Evolutionary conservation across 208 protist species (phyloP).

Genomic region (Trichomonas gallinae): DNA sequence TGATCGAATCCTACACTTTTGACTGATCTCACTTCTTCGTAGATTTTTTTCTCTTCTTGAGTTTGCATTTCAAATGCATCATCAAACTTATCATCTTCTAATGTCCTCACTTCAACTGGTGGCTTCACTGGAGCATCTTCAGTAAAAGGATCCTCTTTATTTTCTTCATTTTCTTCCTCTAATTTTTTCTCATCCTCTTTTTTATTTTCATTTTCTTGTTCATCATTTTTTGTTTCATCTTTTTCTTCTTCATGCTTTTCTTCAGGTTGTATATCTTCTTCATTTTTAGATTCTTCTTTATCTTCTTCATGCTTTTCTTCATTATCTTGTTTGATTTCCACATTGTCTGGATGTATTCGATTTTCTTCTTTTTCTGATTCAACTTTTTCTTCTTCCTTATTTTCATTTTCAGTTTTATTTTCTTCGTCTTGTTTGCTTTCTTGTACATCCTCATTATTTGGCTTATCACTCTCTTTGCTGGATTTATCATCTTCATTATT

Average conservation of each 20-base stretch:
- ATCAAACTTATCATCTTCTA: neutral
- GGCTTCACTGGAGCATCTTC: neutral
- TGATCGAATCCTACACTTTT: neutral
- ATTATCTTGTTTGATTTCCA: no score
- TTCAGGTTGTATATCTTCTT: neutral
- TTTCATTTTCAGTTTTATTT: no score
- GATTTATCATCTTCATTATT: no score
- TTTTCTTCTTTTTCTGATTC: no score
- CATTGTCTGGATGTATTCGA: no score
- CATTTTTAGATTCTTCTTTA: neutral
- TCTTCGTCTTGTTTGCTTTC: no score
- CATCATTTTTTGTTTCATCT: neutral
- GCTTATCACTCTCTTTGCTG: no score
- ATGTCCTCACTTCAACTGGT: neutral
- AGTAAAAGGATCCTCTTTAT: neutral
- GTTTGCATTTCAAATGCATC: neutral
- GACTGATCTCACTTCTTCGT: neutral
- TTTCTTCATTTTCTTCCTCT: neutral
- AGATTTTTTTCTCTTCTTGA: neutral
- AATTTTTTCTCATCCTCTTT: neutral
- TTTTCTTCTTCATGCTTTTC: neutral
- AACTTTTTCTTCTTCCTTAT: no score
- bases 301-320: neutral
- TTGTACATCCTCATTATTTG: no score
- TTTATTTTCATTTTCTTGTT: no score